Evolutionary conservation across 805 yeast species (phyloP), one percentile per base, ranked within the genome.

Genomic region (Suhomyces canberraensis): DNA sequence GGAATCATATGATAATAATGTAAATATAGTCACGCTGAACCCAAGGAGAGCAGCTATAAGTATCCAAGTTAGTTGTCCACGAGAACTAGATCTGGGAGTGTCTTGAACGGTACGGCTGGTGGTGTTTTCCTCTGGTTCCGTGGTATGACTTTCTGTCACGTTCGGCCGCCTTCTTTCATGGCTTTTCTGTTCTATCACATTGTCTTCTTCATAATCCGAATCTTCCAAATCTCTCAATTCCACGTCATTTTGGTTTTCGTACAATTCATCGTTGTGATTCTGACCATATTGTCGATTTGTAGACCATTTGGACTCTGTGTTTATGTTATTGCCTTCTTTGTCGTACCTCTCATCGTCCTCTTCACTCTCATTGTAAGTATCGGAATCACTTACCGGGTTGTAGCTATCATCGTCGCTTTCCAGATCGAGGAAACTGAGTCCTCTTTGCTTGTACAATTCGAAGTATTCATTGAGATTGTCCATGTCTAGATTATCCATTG

Each of bases 281-380:
- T 20, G 8, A 9, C 9, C 7, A 9, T 20, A 20, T 7, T 20
- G 8, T 20, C 22, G 7, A 7, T 20, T 9, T n/a, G n/a, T n/a
- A n/a, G n/a, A n/a, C n/a, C n/a, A n/a, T n/a, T n/a, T n/a, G n/a
- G n/a, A n/a, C n/a, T n/a, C n/a, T n/a, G n/a, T n/a, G n/a, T n/a
- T n/a, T n/a, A n/a, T n/a, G n/a, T n/a, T n/a, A n/a, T n/a, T n/a
- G 22, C 8, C 22, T 5, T 9, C 14, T 5, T 24, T 8, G 26
- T 24, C 26, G 14, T 24, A 24, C 8, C 9, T 20, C 11, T 41
- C 45, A 11, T 39, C 30, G 13, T 28, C 35, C 11, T 44, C 44
- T 16, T 41, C 41, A 14, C 29, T 29, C 24, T 50, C 57, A 25
- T 39, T 33, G 18, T 38, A 35, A 16, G 41, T 37, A n/a, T 36